Percentiles rank a stretch among this genome's conserved stretches.
phyloP scores from a whole-genome alignment of 148 eudicot genomes.

The Drosera capensis region DNA sequence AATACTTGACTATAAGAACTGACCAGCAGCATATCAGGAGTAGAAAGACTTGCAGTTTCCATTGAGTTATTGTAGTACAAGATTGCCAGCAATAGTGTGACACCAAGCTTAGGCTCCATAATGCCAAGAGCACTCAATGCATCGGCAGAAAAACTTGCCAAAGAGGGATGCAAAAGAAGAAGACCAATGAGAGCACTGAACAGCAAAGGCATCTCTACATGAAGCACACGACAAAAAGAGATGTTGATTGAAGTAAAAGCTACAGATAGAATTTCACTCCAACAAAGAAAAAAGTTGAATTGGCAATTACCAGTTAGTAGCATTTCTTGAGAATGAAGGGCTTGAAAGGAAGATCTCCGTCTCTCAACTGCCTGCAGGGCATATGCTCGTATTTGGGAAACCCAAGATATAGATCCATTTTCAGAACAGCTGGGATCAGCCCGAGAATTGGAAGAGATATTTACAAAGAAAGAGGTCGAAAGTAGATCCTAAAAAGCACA shows the following conservation, averaged over 20 bases:
- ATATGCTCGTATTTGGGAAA: constrained; percentile 29
- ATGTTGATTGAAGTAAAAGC: no score
- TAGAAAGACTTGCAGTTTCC: constrained; percentile 17
- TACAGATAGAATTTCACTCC: background rate
- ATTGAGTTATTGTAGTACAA: constrained; percentile 50
- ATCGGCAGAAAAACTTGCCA: constrained; percentile 45
- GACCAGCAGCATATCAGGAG: constrained; percentile 41
- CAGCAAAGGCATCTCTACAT: constrained; percentile 56
- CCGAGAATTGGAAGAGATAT: constrained; percentile 16
- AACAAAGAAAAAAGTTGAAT: background rate
- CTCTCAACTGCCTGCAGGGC: constrained; percentile 21
- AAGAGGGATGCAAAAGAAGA: constrained; percentile 35
- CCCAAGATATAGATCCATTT: constrained; percentile 41
- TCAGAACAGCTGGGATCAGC: constrained; percentile 10
- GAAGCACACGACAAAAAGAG: constrained; percentile 11
- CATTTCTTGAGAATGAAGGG: constrained; percentile 30
- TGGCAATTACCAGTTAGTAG: constrained; percentile 37
- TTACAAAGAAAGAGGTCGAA: constrained; percentile 28
- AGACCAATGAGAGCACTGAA: constrained; percentile 51
- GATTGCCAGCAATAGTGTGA: constrained; percentile 49
- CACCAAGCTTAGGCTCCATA: constrained; percentile 65
- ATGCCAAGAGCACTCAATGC: constrained; percentile 41
- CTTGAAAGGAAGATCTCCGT: constrained; percentile 25
- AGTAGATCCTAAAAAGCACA: constrained; percentile 53
- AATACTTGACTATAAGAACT: constrained; percentile 15